These are phyloP conservation scores for Termitomyces sp. DNA, from an alignment of 768 basidiomycete genomes.

Conservation along the genomic window DNA sequence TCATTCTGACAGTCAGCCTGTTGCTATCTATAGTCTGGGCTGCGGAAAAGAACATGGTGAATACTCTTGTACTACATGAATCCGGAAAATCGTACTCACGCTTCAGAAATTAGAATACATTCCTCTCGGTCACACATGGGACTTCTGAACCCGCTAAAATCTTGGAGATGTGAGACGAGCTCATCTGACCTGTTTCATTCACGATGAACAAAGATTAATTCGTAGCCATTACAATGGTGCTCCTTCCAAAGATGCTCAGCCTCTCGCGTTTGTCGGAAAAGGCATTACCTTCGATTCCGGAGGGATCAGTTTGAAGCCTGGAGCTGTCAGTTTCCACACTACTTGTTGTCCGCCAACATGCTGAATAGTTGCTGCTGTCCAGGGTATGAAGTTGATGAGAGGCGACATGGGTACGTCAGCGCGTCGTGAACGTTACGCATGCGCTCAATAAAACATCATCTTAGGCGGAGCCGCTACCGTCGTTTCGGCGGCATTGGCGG, in stretches of 20 bases:
- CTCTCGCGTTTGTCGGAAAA: slow-evolving; percentile 79
- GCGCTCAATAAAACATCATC: not conserved
- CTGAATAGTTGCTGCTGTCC: not conserved
- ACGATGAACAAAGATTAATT: not conserved
- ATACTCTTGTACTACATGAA: slow-evolving; percentile 4
- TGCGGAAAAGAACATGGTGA: slow-evolving; percentile 76
- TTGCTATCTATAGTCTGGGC: slow-evolving; percentile 61
- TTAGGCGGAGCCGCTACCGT: slow-evolving; percentile 79
- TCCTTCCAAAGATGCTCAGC: slow-evolving; percentile 46
- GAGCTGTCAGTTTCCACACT: slow-evolving; percentile 40
- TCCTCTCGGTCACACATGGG: slow-evolving; percentile 84
- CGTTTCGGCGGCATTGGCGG: slow-evolving; percentile 66
- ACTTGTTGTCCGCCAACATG: not conserved
- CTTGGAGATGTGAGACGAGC: slow-evolving; percentile 64
- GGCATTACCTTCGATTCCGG: slow-evolving; percentile 90
- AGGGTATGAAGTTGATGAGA: slow-evolving; percentile 84
- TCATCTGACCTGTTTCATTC: not conserved
- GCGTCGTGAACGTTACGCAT: not conserved
- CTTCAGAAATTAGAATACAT: slow-evolving; percentile 51
- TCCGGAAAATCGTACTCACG: not conserved
- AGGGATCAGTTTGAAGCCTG: slow-evolving; percentile 84
- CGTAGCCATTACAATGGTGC: slow-evolving; percentile 83
- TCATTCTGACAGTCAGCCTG: slow-evolving; percentile 2
- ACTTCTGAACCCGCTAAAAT: slow-evolving; percentile 83
- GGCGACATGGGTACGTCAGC: slow-evolving; percentile 72